Evolutionary conservation across 768 basidiomycete genomes (phyloP), one percentile per base, ranked within the genome.

Genomic region (Galerina sulciceps): DNA sequence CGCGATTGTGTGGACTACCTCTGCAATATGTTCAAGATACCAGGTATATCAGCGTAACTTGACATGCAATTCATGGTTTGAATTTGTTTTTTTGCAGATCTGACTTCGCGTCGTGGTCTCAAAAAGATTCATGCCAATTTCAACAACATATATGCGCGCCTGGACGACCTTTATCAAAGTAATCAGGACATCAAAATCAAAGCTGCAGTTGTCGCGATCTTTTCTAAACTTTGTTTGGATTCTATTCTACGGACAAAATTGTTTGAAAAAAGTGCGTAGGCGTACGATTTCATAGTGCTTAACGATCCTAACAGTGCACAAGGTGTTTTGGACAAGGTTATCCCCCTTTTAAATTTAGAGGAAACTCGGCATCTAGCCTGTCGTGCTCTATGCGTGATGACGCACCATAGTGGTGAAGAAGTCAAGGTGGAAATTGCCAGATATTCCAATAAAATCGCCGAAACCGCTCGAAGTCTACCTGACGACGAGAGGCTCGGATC

Each of bases 151-250:
- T 31, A 31, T 31, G 2, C 26, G 26, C 26, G 26, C 26, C 26
- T 31, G 26, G 26, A 31, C 26, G 26, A 31, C 26, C 26, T 31
- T 31, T 31, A 31, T 31, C 26, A 69, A 13, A 74, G 81, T 61
- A 40, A 57, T 2, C 69, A 69, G 1, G 81, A 83, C 66, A 77
- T 82, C 22, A 78, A 77, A 55, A 72, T 88, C 13, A 69, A 73
- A 47, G 86, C 84, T 1, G 85, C 82, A 0, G 81, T 88, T 50
- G 76, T 85, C 4, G 83, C 80, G 9, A 84, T 89, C 42, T 87
- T 82, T 60, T 80, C 85, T 10, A 85, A 84, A 63, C 84, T 88
- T 82, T 87, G 78, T 35, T 76, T 75, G 0, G 87, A 88, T 67
- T 75, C 84, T 2, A 73, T 88, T 41, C 67, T 88, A 53, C 75